A percentile compares a stretch with the other conserved stretches of the same genome.
These are phyloP conservation scores for Larix kaempferi DNA, from an alignment of 75 land plant genomes.

Conservation along the genomic window DNA sequence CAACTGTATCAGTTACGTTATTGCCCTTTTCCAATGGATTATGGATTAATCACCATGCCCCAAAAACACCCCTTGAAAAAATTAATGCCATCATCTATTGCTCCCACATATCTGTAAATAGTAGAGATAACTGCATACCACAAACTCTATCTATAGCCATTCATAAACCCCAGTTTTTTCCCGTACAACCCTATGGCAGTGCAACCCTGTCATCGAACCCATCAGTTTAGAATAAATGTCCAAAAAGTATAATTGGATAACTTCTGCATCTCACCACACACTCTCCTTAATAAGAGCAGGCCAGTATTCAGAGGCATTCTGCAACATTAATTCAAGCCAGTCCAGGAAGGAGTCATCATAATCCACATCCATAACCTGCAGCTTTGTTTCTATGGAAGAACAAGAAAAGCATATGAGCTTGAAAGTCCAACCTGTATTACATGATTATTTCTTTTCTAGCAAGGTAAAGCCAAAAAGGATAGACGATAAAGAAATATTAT, in stretches of 20 bases:
- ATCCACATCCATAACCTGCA: neutral
- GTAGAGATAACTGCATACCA: too few relatives aligned
- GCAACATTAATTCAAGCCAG: constrained; percentile 3
- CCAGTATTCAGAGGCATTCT: constrained; percentile 1
- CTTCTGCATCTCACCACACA: neutral
- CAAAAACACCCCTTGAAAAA: too few relatives aligned
- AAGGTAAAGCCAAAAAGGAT: neutral
- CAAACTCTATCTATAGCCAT: too few relatives aligned
- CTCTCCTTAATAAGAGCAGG: neutral
- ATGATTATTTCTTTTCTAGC: neutral
- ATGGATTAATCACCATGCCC: too few relatives aligned
- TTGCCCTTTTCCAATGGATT: too few relatives aligned
- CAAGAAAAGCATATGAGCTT: neutral
- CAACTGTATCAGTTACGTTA: too few relatives aligned
- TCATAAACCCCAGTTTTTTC: neutral
- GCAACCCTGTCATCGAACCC: neutral
- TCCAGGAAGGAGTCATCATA: neutral
- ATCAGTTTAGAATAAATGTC: neutral
- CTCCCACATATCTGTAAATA: too few relatives aligned
- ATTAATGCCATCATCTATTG: too few relatives aligned
- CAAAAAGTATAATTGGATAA: neutral
- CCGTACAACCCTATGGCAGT: neutral
- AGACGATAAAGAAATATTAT: too few relatives aligned
- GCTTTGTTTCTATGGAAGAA: neutral
- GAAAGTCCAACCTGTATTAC: neutral